Evolutionary conservation across 345 rosid genomes (phyloP), one percentile per base, ranked within the genome.

Genomic region (Balakata baccata): DNA sequence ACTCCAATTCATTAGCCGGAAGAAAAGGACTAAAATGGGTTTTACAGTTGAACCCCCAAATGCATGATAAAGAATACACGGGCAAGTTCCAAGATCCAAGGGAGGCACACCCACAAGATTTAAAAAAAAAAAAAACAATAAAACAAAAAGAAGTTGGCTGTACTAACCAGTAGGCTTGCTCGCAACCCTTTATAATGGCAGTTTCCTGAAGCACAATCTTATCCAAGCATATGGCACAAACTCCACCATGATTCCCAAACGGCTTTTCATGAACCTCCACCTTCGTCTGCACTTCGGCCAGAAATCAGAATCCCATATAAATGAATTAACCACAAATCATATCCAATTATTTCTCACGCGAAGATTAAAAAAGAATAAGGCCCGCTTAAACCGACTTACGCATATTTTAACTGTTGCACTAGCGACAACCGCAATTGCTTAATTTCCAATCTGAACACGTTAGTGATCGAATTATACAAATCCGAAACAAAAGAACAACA

Each of bases 101-200:
- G 53, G 16, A 20, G 9, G n/a, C n/a, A 10, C 8, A 23, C 20
- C 34, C 7, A 59, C 23, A 50, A 23, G 6, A 2, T 29, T 29
- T 29, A 29, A 29, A 63, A 43, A 34, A 2, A 47, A 9, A 16
- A 25, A 0, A 58, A n/a, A n/a, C n/a, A n/a, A n/a, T n/a, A n/a
- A n/a, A n/a, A n/a, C n/a, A n/a, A 0, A 68, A 54, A 53, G 51
- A 18, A 59, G 56, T 18, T 22, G n/a, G 23, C 5, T 4, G 20
- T 29, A 64, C 80, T 64, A 63, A 91, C 99, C 99, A 95, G 89
- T 95, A 95, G 29, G 97, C 87, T 69, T 95, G 98, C 75, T 95
- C 98, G 86, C 99, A 95, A 77, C 93, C 97, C 83, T 90, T 93
- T 43, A 95, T 81, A 74, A 92, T 90, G 60, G 99, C 97, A 59